phyloP scores from a whole-genome alignment of 2,329 filamentous ascomycete genomes.

The Gaeumannomyces sp. region DNA sequence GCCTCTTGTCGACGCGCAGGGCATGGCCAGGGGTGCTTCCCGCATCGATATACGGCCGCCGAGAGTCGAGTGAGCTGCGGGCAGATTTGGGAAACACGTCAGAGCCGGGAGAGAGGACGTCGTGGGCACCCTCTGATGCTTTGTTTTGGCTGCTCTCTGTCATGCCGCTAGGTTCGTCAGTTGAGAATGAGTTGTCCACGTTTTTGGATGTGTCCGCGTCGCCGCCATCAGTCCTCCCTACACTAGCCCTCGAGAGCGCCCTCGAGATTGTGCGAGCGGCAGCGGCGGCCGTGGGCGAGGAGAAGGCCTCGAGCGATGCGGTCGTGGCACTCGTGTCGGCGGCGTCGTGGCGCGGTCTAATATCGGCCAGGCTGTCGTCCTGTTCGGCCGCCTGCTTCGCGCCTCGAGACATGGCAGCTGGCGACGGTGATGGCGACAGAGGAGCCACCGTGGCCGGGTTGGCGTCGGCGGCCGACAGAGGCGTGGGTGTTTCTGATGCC shows the following conservation, averaged over 20 bases:
- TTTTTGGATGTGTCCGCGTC: slow-evolving; percentile 9
- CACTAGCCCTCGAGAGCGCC: slow-evolving; percentile 40
- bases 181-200: neutral
- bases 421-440: neutral
- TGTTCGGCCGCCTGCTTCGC: slow-evolving; percentile 12
- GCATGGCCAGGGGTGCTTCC: slow-evolving; percentile 41
- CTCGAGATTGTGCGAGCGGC: slow-evolving; percentile 48
- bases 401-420: neutral
- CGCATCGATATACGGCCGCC: slow-evolving; percentile 14
- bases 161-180: slow-evolving; percentile 4
- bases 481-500: slow-evolving; percentile 5
- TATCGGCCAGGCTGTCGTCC: slow-evolving; percentile 2
- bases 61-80: slow-evolving; percentile 14
- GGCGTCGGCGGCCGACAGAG: neutral
- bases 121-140: too few relatives aligned
- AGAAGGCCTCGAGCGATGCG: slow-evolving; percentile 45
- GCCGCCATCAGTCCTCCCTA: slow-evolving; percentile 14
- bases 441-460: slow-evolving; percentile 7
- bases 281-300: slow-evolving; percentile 50
- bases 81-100: too few relatives aligned
- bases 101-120: neutral
- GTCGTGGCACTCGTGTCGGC: slow-evolving; percentile 29
- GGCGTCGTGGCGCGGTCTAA: neutral
- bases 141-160: neutral
- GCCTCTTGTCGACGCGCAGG: slow-evolving; percentile 40